A percentile compares a stretch with the other conserved stretches of the same genome.
Conservation (phyloP, 2,329 filamentous ascomycete genomes). For the Metarhizium album region DNA sequence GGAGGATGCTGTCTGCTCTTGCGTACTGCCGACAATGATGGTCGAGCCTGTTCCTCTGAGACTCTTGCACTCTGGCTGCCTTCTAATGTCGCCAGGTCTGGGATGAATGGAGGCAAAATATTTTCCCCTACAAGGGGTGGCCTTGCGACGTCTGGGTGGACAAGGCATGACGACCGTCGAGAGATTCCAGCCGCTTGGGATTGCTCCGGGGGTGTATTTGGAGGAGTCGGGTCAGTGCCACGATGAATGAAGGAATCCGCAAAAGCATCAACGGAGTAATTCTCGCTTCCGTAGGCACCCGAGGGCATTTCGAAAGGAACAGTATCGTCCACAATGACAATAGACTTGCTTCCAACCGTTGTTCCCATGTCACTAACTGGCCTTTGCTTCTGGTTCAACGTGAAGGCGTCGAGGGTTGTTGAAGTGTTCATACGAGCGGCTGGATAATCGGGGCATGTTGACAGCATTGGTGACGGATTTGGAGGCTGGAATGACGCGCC, state of each 20-base stretch:
- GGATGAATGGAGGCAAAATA: constrained; percentile 36
- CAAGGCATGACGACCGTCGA: constrained; percentile 43
- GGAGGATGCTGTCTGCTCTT: constrained; percentile 17
- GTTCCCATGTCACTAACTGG: constrained; percentile 47
- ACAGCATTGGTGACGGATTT: constrained; percentile 17
- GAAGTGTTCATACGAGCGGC: constrained; percentile 31
- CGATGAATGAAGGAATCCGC: constrained; percentile 38
- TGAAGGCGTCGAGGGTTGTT: constrained; percentile 24
- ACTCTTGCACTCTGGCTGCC: constrained; percentile 14
- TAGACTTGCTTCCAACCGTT: constrained; percentile 77
- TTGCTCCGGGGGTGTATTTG: constrained; percentile 46
- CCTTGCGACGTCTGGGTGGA: constrained; percentile 34
- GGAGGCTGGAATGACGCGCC: constrained; percentile 12
- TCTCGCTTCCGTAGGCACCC: constrained; percentile 31
- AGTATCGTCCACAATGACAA: constrained; percentile 73
- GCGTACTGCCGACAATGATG: constrained; percentile 18
- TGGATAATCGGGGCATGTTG: constrained; percentile 29
- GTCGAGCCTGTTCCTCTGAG: constrained; percentile 23
- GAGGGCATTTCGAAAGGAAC: constrained; percentile 35
- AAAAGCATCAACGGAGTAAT: constrained; percentile 41
- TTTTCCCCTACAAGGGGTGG: constrained; percentile 24
- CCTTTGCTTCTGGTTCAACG: constrained; percentile 22
- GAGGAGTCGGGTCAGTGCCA: constrained; percentile 46
- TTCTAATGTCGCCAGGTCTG: constrained; percentile 32
- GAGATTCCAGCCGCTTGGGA: constrained; percentile 32